phyloP scores from a whole-genome alignment of 345 rosid genomes.

The Eutrema heterophyllum region DNA sequence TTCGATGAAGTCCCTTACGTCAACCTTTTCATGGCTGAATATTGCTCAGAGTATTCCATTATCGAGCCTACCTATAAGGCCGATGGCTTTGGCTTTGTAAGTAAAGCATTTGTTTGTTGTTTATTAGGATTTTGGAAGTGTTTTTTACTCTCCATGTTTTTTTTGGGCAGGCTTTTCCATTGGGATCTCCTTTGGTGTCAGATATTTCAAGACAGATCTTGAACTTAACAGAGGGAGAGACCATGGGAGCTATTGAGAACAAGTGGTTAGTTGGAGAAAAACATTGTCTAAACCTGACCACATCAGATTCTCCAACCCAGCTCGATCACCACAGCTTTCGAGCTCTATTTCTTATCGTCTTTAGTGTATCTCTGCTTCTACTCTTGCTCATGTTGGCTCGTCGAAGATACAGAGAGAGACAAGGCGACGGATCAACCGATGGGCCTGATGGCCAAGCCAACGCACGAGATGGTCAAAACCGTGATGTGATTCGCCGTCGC shows the following conservation, averaged over 20 bases:
- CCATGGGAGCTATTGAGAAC: constrained; percentile 30
- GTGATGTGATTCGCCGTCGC: no score
- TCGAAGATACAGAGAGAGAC: neutral
- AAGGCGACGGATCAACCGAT: neutral
- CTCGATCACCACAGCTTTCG: constrained; percentile 43
- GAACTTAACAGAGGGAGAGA: constrained; percentile 35
- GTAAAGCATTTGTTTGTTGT: neutral
- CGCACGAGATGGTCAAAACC: neutral
- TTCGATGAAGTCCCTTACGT: constrained; percentile 39
- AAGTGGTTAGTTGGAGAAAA: constrained; percentile 20
- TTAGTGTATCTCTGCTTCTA: constrained; percentile 25
- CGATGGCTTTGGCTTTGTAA: constrained; percentile 51
- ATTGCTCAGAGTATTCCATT: constrained; percentile 38
- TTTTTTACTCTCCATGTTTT: neutral
- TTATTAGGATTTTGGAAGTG: neutral
- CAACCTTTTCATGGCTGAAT: constrained; percentile 31
- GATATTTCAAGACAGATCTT: constrained; percentile 45
- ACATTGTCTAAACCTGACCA: constrained; percentile 21
- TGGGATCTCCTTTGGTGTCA: constrained; percentile 38
- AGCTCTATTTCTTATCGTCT: constrained; percentile 44
- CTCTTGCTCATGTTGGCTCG: neutral
- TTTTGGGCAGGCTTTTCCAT: constrained; percentile 42
- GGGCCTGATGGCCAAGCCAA: neutral
- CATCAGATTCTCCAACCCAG: constrained; percentile 23
- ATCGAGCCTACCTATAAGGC: constrained; percentile 36